Conservation (phyloP, 352 stramenopile species). For the Elongisporangium prolatum region DNA sequence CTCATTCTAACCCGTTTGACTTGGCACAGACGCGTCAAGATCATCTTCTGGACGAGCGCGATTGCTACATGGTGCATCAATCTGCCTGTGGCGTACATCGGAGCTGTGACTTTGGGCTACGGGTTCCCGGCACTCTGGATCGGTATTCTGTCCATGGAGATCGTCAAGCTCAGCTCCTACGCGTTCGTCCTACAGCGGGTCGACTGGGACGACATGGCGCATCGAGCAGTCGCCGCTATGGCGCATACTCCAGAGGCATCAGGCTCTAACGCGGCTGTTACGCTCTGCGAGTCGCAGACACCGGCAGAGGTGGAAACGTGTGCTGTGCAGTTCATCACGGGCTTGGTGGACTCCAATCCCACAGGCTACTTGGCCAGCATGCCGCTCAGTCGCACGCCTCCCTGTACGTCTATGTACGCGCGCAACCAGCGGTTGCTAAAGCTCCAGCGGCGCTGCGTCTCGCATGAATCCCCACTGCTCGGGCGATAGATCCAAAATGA, state of each 20-base stretch:
- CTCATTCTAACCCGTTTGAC: conserved; percentile 1
- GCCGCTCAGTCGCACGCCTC: conserved; percentile 34
- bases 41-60: conserved; percentile 58
- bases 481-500: background rate
- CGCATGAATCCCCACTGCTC: conserved; percentile 6
- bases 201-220: conserved; percentile 44
- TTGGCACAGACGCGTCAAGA: conserved; percentile 39
- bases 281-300: conserved; percentile 3
- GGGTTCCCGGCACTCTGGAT: conserved; percentile 62
- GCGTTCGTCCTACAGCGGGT: conserved; percentile 32
- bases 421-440: conserved; percentile 23
- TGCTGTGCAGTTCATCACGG: conserved; percentile 59
- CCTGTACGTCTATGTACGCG: conserved; percentile 32
- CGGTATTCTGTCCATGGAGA: conserved; percentile 57
- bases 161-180: conserved; percentile 59
- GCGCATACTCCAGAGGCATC: conserved; percentile 25
- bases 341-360: conserved; percentile 49
- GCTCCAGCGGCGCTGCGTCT: conserved; percentile 19
- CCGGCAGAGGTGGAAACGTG: conserved; percentile 35
- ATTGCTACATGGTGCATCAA: conserved; percentile 67
- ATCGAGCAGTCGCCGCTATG: conserved; percentile 38
- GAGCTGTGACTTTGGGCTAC: conserved; percentile 41
- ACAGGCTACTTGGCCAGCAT: conserved; percentile 45
- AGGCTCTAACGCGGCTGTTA: background rate
- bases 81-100: conserved; percentile 52